A percentile compares a stretch with the other conserved stretches of the same genome.
Evolutionary conservation across 805 yeast genomes (phyloP).

Genomic region (Clavispora asparagi): DNA sequence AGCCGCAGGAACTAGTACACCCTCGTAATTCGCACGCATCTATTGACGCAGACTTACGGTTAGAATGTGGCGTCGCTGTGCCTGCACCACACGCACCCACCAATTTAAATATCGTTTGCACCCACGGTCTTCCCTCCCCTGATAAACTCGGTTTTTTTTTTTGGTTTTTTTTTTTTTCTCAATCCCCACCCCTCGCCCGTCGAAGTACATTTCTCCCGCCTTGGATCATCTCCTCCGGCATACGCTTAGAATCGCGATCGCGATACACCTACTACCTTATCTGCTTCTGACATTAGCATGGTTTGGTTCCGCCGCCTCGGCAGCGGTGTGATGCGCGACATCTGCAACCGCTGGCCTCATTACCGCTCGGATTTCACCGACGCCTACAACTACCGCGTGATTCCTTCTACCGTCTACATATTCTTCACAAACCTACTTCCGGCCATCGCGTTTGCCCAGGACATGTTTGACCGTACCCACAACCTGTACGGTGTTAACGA

Average conservation of each 20-base stretch:
- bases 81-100: no score
- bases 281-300: neutral
- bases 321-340: slow-evolving; percentile 50
- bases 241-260: neutral
- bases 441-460: slow-evolving; percentile 94
- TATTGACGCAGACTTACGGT: no score
- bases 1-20: no score
- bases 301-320: slow-evolving; percentile 17
- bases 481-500: slow-evolving; percentile 91
- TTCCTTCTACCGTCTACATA: slow-evolving; percentile 78
- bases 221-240: no score
- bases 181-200: no score
- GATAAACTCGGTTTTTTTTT: no score
- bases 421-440: slow-evolving; percentile 89
- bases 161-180: no score
- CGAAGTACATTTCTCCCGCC: no score
- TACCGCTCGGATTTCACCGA: slow-evolving; percentile 79
- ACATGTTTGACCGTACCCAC: slow-evolving; percentile 88
- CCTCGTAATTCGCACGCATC: no score
- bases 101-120: no score
- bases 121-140: no score
- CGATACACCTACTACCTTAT: neutral
- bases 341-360: slow-evolving; percentile 52
- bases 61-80: no score
- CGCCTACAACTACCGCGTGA: slow-evolving; percentile 77